Base-by-base conservation (phyloP, 768 basidiomycete genomes). In the Coprinopsis cinerea region DNA sequence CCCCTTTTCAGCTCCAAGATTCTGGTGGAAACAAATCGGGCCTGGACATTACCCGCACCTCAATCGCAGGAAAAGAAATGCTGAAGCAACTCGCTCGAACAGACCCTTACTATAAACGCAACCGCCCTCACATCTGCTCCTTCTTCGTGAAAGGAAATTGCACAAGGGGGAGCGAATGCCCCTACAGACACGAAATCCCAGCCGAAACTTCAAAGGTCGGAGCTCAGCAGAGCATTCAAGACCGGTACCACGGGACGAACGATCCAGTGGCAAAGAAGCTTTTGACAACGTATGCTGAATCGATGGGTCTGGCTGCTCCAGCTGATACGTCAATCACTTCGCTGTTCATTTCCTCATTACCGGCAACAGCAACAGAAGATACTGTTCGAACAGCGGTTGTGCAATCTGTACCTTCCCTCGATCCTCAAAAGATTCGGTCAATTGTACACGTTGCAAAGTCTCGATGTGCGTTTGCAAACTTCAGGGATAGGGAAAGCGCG, bases 81-180 rank as follows among this genome's bases (percentile, higher is more conserved):
- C 71, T 99, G 48, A 97, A 98, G 68, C 82, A 88, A 55, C 71
- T 99, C 10, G 96, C 96, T 20, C 80, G 95, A 56, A 90, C 89
- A 25, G 95, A 98, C 59, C 96, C 96, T 0, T 92, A 92, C 65
- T 98, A 98, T 72, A 96, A 97, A 67, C 84, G 95, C 49, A 99
- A 98, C 68, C 73, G 88, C 48, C 92, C 96, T 40, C 88, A 97
- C 56, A 62, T 96, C 13, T 99, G 96, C 65, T 91, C 89, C 1
- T 98, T 98, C 77, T 98, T 85, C 62, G 84, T 78, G 44, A 99
- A 98, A 68, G 96, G 96, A 0, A 88, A 94, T 48, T 99, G 96
- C 65, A 91, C 76, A 34, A 81, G 96, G 36, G 96, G 96, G 5
- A 68, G 71, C 13, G 92, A 95, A 52, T 99, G 96, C 64, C 96